A percentile compares a stretch with the other conserved stretches of the same genome.
These are phyloP conservation scores for Aspergillus arachidicola DNA, from an alignment of 2,329 filamentous ascomycete species.

Conservation along the genomic window DNA sequence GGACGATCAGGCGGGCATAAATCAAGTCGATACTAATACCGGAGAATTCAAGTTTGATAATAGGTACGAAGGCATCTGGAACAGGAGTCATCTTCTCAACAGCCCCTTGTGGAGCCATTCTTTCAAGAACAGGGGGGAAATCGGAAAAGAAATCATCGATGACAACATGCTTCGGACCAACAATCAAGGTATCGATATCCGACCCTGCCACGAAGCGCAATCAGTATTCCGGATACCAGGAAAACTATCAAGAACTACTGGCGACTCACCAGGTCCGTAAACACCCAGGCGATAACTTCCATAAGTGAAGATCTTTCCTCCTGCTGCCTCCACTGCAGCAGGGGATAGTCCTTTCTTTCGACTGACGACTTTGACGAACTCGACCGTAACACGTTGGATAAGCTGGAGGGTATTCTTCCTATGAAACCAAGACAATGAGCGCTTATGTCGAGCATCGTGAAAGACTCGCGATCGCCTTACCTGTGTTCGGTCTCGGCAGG, in stretches of 20 bases:
- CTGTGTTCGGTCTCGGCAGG: slow-evolving; percentile 80
- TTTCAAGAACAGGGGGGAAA: slow-evolving; percentile 78
- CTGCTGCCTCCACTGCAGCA: slow-evolving; percentile 76
- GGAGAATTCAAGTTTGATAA: slow-evolving; percentile 92
- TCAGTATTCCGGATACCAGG: slow-evolving; percentile 9
- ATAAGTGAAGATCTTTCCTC: slow-evolving; percentile 93
- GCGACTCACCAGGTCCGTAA: slow-evolving; percentile 70
- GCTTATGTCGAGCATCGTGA: background rate
- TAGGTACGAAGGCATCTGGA: slow-evolving; percentile 88
- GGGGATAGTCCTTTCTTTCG: slow-evolving; percentile 72
- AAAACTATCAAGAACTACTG: background rate
- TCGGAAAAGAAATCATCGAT: slow-evolving; percentile 89
- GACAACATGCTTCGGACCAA: slow-evolving; percentile 85
- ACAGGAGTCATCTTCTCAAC: slow-evolving; percentile 85
- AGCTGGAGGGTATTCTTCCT: slow-evolving; percentile 74
- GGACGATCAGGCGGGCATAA: slow-evolving; percentile 73
- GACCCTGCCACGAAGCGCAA: slow-evolving; percentile 62
- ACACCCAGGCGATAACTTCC: slow-evolving; percentile 95
- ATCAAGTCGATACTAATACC: slow-evolving; percentile 96
- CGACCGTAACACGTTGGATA: slow-evolving; percentile 77
- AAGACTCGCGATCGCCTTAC: slow-evolving; percentile 45
- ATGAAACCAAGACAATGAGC: slow-evolving; percentile 13
- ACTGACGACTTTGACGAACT: slow-evolving; percentile 84
- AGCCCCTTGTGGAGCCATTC: slow-evolving; percentile 74
- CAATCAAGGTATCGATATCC: slow-evolving; percentile 95